These are phyloP conservation scores for Yueomyces sinensis DNA, from an alignment of 805 yeast species.

Conservation along the genomic window DNA sequence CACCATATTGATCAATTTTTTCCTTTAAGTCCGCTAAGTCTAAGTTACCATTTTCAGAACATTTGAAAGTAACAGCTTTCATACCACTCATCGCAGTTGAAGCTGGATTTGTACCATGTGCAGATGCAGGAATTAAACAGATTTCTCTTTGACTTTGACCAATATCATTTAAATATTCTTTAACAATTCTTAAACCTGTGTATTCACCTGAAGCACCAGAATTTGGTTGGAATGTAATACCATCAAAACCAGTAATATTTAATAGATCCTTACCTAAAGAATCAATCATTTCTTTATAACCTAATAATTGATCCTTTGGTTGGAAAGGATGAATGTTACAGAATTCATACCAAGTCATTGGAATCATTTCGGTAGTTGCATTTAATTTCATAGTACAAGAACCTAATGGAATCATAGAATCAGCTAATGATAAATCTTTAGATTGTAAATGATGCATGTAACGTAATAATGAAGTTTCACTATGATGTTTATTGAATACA, in stretches of 20 bases:
- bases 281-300: slow-evolving; percentile 60
- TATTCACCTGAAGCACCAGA: slow-evolving; percentile 99
- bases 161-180: slow-evolving; percentile 53
- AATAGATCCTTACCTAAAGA: slow-evolving; percentile 79
- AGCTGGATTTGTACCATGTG: slow-evolving; percentile 98
- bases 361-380: slow-evolving; percentile 89
- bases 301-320: slow-evolving; percentile 78
- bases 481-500: slow-evolving; percentile 78
- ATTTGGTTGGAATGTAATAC: slow-evolving; percentile 87
- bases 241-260: slow-evolving; percentile 86
- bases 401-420: slow-evolving; percentile 95
- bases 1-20: slow-evolving; percentile 58
- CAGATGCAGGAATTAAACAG: slow-evolving; percentile 91
- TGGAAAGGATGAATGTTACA: slow-evolving; percentile 84
- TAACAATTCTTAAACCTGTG: slow-evolving; percentile 81
- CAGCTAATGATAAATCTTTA: slow-evolving; percentile 85
- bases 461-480: slow-evolving; percentile 90
- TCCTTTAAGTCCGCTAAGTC: slow-evolving; percentile 63
- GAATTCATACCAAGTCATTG: slow-evolving; percentile 91
- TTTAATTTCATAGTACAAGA: slow-evolving; percentile 97
- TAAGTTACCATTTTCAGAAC: slow-evolving; percentile 73
- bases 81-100: slow-evolving; percentile 96
- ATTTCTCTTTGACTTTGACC: slow-evolving; percentile 69
- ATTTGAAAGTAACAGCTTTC: slow-evolving; percentile 86
- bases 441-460: slow-evolving; percentile 75